Conservation (phyloP, 768 basidiomycete species). For the Lactarius indigo region DNA sequence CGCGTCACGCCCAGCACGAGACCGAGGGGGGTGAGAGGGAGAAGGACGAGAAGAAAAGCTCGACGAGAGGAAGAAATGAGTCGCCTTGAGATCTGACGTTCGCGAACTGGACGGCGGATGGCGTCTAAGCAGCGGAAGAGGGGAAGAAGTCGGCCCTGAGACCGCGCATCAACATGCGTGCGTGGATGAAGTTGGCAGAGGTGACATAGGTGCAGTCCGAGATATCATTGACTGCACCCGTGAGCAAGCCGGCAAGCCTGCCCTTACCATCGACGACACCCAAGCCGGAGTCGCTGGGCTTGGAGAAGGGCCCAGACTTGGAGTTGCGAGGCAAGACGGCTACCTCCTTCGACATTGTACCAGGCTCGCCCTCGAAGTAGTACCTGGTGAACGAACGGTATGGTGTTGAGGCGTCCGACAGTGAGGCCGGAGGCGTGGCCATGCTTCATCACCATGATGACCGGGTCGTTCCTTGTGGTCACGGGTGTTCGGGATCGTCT, state of each 20-base stretch:
- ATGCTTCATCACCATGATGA: conserved; percentile 21
- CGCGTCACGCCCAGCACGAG: too few relatives aligned
- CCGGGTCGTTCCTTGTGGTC: not conserved
- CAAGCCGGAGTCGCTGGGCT: conserved; percentile 25
- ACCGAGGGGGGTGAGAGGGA: too few relatives aligned
- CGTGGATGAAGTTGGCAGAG: too few relatives aligned
- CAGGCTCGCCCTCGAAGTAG: not conserved
- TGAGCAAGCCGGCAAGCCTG: conserved; percentile 31
- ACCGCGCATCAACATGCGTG: too few relatives aligned
- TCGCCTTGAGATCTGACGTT: too few relatives aligned
- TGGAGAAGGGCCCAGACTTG: conserved; percentile 23
- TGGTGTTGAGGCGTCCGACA: conserved; percentile 25
- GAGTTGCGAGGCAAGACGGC: conserved; percentile 12
- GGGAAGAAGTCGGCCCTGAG: too few relatives aligned
- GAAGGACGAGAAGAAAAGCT: too few relatives aligned
- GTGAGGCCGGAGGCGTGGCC: conserved; percentile 23
- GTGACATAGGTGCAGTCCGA: not conserved
- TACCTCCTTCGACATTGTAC: conserved; percentile 18
- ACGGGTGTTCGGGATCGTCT: not conserved
- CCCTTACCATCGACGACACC: conserved; percentile 27
- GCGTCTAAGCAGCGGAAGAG: too few relatives aligned
- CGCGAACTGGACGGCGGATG: too few relatives aligned
- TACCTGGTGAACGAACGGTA: conserved; percentile 19
- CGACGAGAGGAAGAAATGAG: too few relatives aligned
- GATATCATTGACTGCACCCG: conserved; percentile 21